A percentile compares a stretch with the other conserved stretches of the same genome.
These are phyloP conservation scores for Cryptococcus hybrid DNA, from an alignment of 1,284 basidiomycete genomes.

Conservation along the genomic window DNA sequence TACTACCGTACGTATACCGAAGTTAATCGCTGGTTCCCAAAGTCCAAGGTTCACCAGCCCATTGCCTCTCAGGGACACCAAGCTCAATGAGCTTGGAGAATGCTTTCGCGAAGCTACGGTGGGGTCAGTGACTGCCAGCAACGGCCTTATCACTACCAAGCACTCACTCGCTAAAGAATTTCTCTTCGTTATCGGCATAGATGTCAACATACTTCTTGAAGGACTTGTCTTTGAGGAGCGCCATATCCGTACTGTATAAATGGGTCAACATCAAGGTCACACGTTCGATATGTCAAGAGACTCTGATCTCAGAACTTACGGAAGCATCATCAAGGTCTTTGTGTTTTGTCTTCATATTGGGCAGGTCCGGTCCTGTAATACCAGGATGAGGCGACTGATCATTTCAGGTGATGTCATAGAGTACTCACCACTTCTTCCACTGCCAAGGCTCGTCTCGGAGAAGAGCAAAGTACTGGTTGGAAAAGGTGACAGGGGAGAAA, in stretches of 20 bases:
- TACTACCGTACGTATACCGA: not conserved
- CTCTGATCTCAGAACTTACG: constrained; percentile 54
- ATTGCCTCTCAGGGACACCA: constrained; percentile 79
- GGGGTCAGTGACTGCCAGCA: not conserved
- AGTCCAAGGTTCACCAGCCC: constrained; percentile 67
- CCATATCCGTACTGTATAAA: constrained; percentile 64
- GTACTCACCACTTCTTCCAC: constrained; percentile 55
- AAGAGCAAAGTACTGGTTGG: constrained; percentile 84
- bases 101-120: constrained; percentile 69
- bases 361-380: constrained; percentile 76
- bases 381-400: not conserved
- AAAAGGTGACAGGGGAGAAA: constrained; percentile 56
- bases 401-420: not conserved
- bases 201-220: constrained; percentile 82
- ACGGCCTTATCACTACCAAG: not conserved
- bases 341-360: constrained; percentile 93
- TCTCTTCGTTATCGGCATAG: constrained; percentile 76
- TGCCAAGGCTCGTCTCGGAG: constrained; percentile 78
- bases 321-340: constrained; percentile 89
- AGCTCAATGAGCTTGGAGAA: constrained; percentile 80
- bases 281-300: not conserved
- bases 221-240: constrained; percentile 77
- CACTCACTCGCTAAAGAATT: constrained; percentile 86
- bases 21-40: constrained; percentile 55
- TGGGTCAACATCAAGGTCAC: not conserved